phyloP scores from a whole-genome alignment of 371 early-diverging fungal genomes.

The Furculomyces boomerangus region DNA sequence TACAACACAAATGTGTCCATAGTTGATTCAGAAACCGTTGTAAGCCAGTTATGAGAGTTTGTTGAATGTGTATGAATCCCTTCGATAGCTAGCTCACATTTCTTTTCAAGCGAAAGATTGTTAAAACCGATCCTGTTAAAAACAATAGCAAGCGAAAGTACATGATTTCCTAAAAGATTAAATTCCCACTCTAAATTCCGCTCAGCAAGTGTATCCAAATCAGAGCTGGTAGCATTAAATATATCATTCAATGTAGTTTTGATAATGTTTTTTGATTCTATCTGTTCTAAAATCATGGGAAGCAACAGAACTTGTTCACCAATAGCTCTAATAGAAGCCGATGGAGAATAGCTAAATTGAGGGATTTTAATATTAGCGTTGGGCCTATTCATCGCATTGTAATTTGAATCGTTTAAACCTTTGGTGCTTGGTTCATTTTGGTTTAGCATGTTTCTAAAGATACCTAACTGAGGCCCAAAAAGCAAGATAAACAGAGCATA shows the following conservation, averaged over 20 bases:
- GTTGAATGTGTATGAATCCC: background rate
- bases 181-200: background rate
- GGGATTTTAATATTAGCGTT: slow-evolving; percentile 16
- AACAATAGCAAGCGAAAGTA: slow-evolving; percentile 7
- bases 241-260: background rate
- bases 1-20: slow-evolving; percentile 3
- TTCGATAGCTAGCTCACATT: too few species aligned
- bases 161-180: slow-evolving; percentile 7
- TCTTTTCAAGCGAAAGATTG: background rate
- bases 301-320: slow-evolving; percentile 20
- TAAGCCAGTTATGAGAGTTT: background rate
- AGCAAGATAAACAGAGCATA: background rate
- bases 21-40: background rate
- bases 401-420: slow-evolving; percentile 8
- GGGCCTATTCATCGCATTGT: too few species aligned
- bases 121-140: slow-evolving; percentile 1
- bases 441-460: background rate
- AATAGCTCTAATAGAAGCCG: slow-evolving; percentile 18
- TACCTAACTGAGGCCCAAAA: background rate
- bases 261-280: slow-evolving; percentile 11
- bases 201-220: background rate
- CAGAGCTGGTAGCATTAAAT: slow-evolving; percentile 4
- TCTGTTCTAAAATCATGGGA: slow-evolving; percentile 20
- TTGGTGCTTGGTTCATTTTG: background rate
- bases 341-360: slow-evolving; percentile 19